phyloP scores from a whole-genome alignment of 2,329 filamentous ascomycete species.

The Aureobasidium sp. region DNA sequence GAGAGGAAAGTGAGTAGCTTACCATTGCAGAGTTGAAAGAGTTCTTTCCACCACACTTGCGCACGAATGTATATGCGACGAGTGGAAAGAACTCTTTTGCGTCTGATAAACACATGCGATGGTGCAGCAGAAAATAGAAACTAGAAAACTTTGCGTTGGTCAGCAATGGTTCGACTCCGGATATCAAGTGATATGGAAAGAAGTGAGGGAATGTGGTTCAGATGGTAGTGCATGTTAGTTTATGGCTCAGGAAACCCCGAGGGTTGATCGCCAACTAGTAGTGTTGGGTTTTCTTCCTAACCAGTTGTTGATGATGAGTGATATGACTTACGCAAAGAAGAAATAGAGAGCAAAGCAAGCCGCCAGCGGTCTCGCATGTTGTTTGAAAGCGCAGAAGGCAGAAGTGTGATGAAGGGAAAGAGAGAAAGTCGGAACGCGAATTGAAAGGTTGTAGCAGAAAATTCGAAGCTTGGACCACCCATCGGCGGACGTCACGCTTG shows the following conservation, averaged over 20 bases:
- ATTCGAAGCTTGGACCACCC: not conserved
- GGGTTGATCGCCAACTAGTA: slow-evolving; percentile 23
- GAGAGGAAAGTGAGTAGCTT: slow-evolving; percentile 10
- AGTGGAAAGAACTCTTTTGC: not conserved
- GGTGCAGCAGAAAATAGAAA: not conserved
- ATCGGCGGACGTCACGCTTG: not conserved
- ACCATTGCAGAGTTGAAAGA: slow-evolving; percentile 12
- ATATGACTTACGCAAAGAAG: not conserved
- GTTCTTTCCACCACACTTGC: not conserved
- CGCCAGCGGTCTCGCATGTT: slow-evolving; percentile 2
- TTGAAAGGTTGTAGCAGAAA: slow-evolving; percentile 12
- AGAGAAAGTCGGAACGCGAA: slow-evolving; percentile 4
- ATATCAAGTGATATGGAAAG: not conserved
- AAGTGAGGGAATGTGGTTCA: slow-evolving; percentile 19
- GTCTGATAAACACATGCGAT: not conserved
- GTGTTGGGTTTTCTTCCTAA: slow-evolving; percentile 22
- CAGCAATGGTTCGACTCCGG: not conserved
- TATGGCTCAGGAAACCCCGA: slow-evolving; percentile 24
- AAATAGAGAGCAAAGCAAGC: not conserved
- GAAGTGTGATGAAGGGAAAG: not conserved
- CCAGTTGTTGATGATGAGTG: not conserved
- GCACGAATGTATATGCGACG: not conserved
- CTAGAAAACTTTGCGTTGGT: slow-evolving; percentile 4
- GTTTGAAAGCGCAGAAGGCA: not conserved
- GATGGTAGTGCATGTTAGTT: slow-evolving; percentile 35